Evolutionary conservation across 2,329 filamentous ascomycete genomes (phyloP).

Genomic region (Fusarium tupiense): DNA sequence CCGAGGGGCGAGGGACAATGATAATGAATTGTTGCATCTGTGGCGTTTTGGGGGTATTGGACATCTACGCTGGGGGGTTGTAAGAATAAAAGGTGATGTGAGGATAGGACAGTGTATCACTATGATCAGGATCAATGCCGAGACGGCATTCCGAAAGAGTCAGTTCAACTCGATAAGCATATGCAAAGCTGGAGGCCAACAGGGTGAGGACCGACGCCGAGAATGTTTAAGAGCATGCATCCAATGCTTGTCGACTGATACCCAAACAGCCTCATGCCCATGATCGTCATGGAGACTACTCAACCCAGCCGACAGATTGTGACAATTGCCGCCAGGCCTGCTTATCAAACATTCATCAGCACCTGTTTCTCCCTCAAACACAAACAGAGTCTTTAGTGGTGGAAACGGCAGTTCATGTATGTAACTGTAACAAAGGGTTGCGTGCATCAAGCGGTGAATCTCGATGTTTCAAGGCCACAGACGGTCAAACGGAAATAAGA

Average conservation of each 20-base stretch:
- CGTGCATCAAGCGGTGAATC: conserved; percentile 29
- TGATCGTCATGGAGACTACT: conserved; percentile 8
- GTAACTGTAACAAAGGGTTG: conserved; percentile 17
- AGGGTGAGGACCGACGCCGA: neutral
- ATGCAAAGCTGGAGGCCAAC: neutral
- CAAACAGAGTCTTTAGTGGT: neutral
- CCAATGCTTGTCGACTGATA: neutral
- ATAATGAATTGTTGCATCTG: conserved; percentile 31
- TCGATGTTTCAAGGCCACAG: conserved; percentile 3
- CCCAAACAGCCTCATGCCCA: conserved; percentile 7
- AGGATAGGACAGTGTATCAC: conserved; percentile 1
- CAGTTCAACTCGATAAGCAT: neutral
- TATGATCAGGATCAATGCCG: neutral
- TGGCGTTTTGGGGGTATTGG: conserved; percentile 36
- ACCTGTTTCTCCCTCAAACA: neutral
- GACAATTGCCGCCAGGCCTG: conserved; percentile 17
- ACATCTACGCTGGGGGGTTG: conserved; percentile 35
- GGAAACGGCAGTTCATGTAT: conserved; percentile 21
- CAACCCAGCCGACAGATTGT: conserved; percentile 1
- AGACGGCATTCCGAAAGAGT: neutral
- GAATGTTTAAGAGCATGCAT: conserved; percentile 21
- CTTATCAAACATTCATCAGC: conserved; percentile 3
- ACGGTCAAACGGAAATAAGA: conserved; percentile 5
- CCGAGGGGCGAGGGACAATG: conserved; percentile 26
- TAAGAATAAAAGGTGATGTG: conserved; percentile 29